These are phyloP conservation scores for Serendipita sp. DNA, from an alignment of 768 basidiomycete species.

Conservation along the genomic window DNA sequence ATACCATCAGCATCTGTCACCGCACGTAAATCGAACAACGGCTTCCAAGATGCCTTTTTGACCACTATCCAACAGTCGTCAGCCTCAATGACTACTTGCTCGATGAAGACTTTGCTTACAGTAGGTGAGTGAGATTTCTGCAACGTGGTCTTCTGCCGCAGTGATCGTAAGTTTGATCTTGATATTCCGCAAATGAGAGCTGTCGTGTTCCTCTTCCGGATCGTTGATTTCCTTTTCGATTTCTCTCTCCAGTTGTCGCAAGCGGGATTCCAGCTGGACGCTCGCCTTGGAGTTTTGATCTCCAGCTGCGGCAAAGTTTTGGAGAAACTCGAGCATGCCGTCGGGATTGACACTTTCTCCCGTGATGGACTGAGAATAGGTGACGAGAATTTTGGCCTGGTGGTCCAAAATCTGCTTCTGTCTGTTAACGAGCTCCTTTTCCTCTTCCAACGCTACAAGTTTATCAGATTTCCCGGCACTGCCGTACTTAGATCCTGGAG, in stretches of 20 bases:
- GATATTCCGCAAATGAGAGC: slow-evolving; percentile 1
- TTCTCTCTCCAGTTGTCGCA: neutral
- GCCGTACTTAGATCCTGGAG: neutral
- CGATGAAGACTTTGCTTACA: neutral
- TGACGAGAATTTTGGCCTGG: slow-evolving; percentile 1
- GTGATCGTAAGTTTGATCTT: slow-evolving; percentile 1
- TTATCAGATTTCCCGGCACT: neutral
- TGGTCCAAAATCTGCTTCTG: neutral
- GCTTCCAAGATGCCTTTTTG: slow-evolving; percentile 1
- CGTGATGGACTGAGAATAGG: neutral
- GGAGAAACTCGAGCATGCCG: neutral
- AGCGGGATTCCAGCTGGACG: neutral
- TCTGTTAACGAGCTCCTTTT: neutral
- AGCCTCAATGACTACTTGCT: neutral
- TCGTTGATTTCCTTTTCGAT: neutral
- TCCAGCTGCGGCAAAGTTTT: neutral
- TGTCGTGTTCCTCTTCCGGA: neutral
- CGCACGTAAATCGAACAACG: neutral
- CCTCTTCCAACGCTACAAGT: neutral
- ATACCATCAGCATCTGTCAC: neutral
- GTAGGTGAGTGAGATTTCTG: neutral
- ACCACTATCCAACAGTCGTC: neutral
- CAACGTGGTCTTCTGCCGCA: neutral
- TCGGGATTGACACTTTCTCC: neutral
- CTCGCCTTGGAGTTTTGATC: neutral